phyloP scores from a whole-genome alignment of 2,329 filamentous ascomycete genomes.

The Microdochium trichocladiopsis region DNA sequence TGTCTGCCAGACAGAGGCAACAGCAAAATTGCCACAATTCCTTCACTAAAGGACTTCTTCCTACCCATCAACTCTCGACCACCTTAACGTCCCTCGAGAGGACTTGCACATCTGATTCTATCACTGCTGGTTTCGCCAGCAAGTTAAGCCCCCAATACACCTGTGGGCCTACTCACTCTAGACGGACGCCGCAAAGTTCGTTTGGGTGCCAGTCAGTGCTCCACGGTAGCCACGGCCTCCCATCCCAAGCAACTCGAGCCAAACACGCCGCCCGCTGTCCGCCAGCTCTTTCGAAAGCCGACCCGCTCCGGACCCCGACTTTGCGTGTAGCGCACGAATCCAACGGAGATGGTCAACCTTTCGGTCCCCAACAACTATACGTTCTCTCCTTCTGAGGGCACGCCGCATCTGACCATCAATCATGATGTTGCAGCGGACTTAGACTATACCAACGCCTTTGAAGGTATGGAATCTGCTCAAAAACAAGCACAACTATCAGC shows the following conservation, averaged over 20 bases:
- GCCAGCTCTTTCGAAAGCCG: conserved; percentile 12
- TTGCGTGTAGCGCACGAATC: conserved; percentile 8
- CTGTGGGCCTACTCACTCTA: conserved; percentile 96
- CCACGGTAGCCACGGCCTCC: conserved; percentile 54
- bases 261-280: conserved; percentile 7
- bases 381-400: conserved; percentile 74
- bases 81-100: conserved; percentile 78
- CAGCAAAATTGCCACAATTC: conserved; percentile 72
- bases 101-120: conserved; percentile 42
- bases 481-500: neutral
- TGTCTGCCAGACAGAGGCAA: conserved; percentile 62
- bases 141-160: conserved; percentile 52
- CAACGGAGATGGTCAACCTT: conserved; percentile 74
- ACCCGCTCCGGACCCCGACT: conserved; percentile 5
- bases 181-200: conserved; percentile 89
- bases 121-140: conserved; percentile 89
- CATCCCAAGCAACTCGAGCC: conserved; percentile 12
- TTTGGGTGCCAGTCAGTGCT: conserved; percentile 98
- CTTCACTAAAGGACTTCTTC: conserved; percentile 73
- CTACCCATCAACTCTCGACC: conserved; percentile 78
- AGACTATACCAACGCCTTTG: conserved; percentile 93
- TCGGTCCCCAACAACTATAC: conserved; percentile 76
- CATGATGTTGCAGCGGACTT: conserved; percentile 87
- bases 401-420: conserved; percentile 92
- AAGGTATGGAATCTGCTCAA: conserved; percentile 54